A percentile compares a stretch with the other conserved stretches of the same genome.
phyloP scores from a whole-genome alignment of 192 early-diverging fungal genomes.

The Umbelopsis sp. region DNA sequence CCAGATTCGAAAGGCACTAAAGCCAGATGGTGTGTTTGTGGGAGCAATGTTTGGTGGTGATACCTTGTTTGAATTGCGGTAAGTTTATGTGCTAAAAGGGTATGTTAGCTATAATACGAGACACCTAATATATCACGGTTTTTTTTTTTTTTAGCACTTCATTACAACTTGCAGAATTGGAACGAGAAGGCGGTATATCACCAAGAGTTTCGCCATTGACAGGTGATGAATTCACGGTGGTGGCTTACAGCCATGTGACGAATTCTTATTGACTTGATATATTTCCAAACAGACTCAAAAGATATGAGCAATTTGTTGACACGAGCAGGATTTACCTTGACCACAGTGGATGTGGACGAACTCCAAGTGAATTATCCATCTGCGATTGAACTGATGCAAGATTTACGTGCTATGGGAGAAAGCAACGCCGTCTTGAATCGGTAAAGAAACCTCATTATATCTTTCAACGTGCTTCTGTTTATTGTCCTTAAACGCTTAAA shows the following conservation, averaged over 20 bases:
- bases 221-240: slow-evolving; percentile 38
- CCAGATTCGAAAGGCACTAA: slow-evolving; percentile 77
- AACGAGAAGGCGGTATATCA: slow-evolving; percentile 87
- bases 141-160: slow-evolving; percentile 63
- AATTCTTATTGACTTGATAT: neutral
- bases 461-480: neutral
- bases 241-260: neutral
- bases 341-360: slow-evolving; percentile 93
- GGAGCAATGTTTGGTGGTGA: slow-evolving; percentile 95
- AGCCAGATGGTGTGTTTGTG: slow-evolving; percentile 93
- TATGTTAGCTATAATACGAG: too few species aligned
- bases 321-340: slow-evolving; percentile 85
- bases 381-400: slow-evolving; percentile 87
- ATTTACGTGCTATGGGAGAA: slow-evolving; percentile 93
- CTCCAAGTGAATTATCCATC: slow-evolving; percentile 90
- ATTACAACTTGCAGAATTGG: slow-evolving; percentile 89
- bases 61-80: slow-evolving; percentile 92
- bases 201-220: slow-evolving; percentile 91
- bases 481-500: neutral
- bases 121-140: neutral
- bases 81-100: slow-evolving; percentile 1
- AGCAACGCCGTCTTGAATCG: slow-evolving; percentile 81
- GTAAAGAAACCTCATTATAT: slow-evolving; percentile 43
- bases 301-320: slow-evolving; percentile 81
- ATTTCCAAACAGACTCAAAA: slow-evolving; percentile 47